These are phyloP conservation scores for Planoprotostelium fungivorum DNA, from an alignment of 78 protist genomes.

Conservation along the genomic window DNA sequence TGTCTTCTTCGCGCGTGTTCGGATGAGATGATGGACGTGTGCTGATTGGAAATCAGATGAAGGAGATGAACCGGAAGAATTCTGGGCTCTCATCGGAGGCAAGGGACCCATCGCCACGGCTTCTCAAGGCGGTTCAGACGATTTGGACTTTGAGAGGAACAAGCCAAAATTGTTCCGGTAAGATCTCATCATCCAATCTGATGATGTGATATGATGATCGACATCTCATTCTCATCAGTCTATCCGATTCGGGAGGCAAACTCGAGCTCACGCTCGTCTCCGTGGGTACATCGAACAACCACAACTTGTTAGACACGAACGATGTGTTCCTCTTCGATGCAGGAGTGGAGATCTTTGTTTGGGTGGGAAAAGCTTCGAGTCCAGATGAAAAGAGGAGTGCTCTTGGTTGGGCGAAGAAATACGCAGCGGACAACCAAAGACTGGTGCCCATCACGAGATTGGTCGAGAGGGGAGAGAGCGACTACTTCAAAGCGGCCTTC, in stretches of 20 bases:
- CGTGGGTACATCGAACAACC: not conserved
- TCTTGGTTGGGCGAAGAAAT: constrained; percentile 25
- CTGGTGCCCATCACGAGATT: not conserved
- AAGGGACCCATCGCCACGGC: constrained; percentile 5
- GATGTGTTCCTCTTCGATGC: constrained; percentile 59
- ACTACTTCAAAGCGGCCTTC: not conserved
- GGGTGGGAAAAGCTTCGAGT: constrained; percentile 37
- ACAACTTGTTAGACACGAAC: constrained; percentile 12
- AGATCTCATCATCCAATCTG: too few relatives aligned
- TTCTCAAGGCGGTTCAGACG: not conserved
- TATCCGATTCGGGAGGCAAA: constrained; percentile 32
- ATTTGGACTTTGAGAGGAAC: not conserved
- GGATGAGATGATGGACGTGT: not conserved
- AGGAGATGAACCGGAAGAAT: constrained; percentile 20
- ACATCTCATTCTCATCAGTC: constrained; percentile 17
- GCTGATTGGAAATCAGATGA: too few relatives aligned
- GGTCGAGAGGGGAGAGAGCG: not conserved
- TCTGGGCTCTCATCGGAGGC: constrained; percentile 37
- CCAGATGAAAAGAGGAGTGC: constrained; percentile 19
- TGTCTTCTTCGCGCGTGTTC: not conserved
- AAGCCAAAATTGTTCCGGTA: too few relatives aligned
- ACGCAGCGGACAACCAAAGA: not conserved
- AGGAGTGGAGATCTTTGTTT: constrained; percentile 44
- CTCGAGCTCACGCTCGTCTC: constrained; percentile 24
- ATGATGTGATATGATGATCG: too few relatives aligned